These are phyloP conservation scores for Effrenium voratum DNA, from an alignment of 73 alveolate genomes.

Conservation along the genomic window DNA sequence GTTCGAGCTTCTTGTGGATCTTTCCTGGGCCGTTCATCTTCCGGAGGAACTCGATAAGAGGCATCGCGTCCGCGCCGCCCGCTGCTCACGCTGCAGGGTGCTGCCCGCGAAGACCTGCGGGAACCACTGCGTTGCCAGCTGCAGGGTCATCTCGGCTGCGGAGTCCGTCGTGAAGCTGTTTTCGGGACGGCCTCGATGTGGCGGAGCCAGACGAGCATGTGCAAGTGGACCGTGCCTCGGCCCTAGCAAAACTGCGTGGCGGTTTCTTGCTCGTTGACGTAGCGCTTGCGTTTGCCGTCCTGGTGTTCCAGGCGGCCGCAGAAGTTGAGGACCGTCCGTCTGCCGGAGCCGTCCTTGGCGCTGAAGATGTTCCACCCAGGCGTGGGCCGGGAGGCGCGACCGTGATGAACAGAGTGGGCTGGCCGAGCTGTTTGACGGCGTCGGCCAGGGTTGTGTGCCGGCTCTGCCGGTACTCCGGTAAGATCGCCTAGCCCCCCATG, in stretches of 20 bases:
- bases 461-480: slow-evolving; percentile 30
- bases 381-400: slow-evolving; percentile 50
- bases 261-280: slow-evolving; percentile 2
- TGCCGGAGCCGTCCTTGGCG: slow-evolving; percentile 45
- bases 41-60: slow-evolving; percentile 57
- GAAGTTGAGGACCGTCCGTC: slow-evolving; percentile 25
- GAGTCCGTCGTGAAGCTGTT: not conserved
- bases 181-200: not conserved
- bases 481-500: not conserved
- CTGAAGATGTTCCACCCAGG: slow-evolving; percentile 48
- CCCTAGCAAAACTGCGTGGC: slow-evolving; percentile 49
- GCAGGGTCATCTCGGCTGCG: slow-evolving; percentile 36
- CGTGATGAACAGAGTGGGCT: slow-evolving; percentile 41
- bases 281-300: slow-evolving; percentile 60
- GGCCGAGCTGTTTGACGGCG: slow-evolving; percentile 15
- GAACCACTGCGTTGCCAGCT: slow-evolving; percentile 35
- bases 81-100: slow-evolving; percentile 1
- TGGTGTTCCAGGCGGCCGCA: slow-evolving; percentile 71
- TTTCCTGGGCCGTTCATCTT: not conserved
- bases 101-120: slow-evolving; percentile 16
- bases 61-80: slow-evolving; percentile 42
- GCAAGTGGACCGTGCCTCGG: slow-evolving; percentile 77
- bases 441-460: slow-evolving; percentile 59
- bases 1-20: not conserved
- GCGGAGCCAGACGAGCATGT: slow-evolving; percentile 55